A percentile compares a stretch with the other conserved stretches of the same genome.
Evolutionary conservation across 345 rosid species (phyloP).

Genomic region (Citrus maxima): DNA sequence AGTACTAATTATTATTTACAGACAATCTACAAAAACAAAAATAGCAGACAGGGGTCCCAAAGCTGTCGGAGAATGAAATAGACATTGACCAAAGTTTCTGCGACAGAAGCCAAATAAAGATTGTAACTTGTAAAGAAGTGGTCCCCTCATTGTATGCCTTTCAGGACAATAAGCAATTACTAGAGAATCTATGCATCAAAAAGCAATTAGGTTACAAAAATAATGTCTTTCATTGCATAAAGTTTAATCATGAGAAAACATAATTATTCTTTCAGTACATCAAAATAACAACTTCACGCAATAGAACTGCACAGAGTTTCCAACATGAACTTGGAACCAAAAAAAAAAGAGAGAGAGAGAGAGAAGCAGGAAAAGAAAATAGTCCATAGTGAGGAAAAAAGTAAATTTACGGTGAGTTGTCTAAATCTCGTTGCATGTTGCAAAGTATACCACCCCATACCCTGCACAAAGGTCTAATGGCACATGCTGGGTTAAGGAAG

Average conservation of each 20-base stretch:
- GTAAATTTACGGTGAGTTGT: not conserved
- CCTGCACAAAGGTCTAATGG: not conserved
- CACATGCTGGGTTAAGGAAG: not conserved
- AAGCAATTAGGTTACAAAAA: constrained; percentile 12
- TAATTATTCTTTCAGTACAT: not conserved
- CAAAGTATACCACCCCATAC: not conserved
- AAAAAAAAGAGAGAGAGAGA: not conserved
- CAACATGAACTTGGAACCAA: not conserved
- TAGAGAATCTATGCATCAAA: constrained; percentile 20
- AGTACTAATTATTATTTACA: constrained; percentile 16
- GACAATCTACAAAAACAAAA: constrained; percentile 26
- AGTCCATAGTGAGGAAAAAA: not conserved
- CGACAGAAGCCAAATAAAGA: constrained; percentile 56
- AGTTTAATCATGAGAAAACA: not conserved
- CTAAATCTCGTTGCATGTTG: not conserved
- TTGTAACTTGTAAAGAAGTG: constrained; percentile 48
- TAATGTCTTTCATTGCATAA: constrained; percentile 17
- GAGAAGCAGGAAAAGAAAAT: not conserved
- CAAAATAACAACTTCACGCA: not conserved
- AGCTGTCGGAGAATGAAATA: constrained; percentile 54
- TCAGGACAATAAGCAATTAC: constrained; percentile 24
- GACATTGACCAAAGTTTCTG: constrained; percentile 52
- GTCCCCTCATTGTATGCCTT: constrained; percentile 26
- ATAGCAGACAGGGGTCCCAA: constrained; percentile 57
- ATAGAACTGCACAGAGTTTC: not conserved